A percentile compares a stretch with the other conserved stretches of the same genome.
phyloP scores from a whole-genome alignment of 2,329 filamentous ascomycete species.

The Cercospora sp. region DNA sequence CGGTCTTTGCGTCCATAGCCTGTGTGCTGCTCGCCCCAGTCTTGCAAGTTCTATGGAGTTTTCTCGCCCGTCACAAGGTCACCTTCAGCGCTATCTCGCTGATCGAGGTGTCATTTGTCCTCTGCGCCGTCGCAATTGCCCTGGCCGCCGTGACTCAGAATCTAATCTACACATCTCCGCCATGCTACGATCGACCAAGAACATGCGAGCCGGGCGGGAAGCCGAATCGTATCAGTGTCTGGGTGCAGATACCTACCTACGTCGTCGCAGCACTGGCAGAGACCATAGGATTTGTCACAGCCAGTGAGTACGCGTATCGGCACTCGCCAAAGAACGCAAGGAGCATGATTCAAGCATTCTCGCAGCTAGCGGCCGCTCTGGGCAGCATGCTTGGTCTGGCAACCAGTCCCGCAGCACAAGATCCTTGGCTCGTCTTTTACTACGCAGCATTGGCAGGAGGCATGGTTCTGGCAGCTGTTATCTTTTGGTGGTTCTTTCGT shows the following conservation, averaged over 20 bases:
- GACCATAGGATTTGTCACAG: conserved; percentile 47
- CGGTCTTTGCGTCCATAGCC: conserved; percentile 22
- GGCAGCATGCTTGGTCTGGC: conserved; percentile 38
- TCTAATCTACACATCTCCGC: conserved; percentile 36
- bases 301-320: conserved; percentile 47
- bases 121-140: conserved; percentile 17
- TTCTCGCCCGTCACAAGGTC: conserved; percentile 52
- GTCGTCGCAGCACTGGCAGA: conserved; percentile 45
- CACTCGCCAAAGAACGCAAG: conserved; percentile 48
- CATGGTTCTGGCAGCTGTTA: conserved; percentile 9
- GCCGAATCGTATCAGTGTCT: conserved; percentile 42
- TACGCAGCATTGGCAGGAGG: conserved; percentile 16
- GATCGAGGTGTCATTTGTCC: conserved; percentile 15
- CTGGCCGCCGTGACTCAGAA: conserved; percentile 29
- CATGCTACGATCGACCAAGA: conserved; percentile 41
- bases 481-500: conserved; percentile 16
- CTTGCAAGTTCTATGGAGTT: conserved; percentile 9
- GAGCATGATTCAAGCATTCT: conserved; percentile 41
- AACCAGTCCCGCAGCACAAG: conserved; percentile 31
- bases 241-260: conserved; percentile 45
- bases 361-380: conserved; percentile 37
- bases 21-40: conserved; percentile 17
- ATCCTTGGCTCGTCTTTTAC: conserved; percentile 18
- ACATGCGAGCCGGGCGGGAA: conserved; percentile 32
- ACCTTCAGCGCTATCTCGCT: conserved; percentile 37